phyloP scores from a whole-genome alignment of 108 stramenopile species.

The Schizochytrium sp. region DNA sequence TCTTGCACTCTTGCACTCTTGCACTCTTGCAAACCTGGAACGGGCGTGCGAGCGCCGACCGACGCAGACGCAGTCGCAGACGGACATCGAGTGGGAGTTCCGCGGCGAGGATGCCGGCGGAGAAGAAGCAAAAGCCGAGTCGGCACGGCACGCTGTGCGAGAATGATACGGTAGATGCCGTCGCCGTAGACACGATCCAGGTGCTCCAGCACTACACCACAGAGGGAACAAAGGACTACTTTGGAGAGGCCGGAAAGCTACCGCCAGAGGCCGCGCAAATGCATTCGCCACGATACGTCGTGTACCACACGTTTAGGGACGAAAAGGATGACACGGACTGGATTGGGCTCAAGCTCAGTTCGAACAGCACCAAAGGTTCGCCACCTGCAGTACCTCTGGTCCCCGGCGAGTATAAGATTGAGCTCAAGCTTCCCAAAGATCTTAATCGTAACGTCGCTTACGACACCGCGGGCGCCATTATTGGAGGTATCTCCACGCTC shows the following conservation, averaged over 20 bases:
- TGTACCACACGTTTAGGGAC: neutral
- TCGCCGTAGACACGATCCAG: neutral
- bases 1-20: too few relatives aligned
- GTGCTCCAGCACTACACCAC: slow-evolving; percentile 6
- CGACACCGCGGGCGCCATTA: neutral
- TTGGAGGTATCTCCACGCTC: neutral
- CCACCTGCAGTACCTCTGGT: neutral
- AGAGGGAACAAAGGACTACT: neutral
- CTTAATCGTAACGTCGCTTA: neutral
- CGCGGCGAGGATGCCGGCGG: neutral
- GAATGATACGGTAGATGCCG: neutral
- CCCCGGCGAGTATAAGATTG: neutral
- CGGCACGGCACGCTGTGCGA: neutral
- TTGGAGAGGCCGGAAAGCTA: neutral
- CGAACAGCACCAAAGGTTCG: neutral
- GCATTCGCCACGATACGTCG: neutral
- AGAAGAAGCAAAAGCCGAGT: neutral
- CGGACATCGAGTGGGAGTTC: neutral
- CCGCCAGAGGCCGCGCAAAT: neutral
- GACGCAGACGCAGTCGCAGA: neutral
- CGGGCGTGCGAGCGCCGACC: neutral
- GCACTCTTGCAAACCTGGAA: too few relatives aligned
- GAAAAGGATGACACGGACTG: slow-evolving; percentile 6
- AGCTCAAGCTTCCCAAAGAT: neutral
- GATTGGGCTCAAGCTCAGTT: neutral